Base-by-base conservation (phyloP, 257 asterid genomes). In the Solanum dulcamara region DNA sequence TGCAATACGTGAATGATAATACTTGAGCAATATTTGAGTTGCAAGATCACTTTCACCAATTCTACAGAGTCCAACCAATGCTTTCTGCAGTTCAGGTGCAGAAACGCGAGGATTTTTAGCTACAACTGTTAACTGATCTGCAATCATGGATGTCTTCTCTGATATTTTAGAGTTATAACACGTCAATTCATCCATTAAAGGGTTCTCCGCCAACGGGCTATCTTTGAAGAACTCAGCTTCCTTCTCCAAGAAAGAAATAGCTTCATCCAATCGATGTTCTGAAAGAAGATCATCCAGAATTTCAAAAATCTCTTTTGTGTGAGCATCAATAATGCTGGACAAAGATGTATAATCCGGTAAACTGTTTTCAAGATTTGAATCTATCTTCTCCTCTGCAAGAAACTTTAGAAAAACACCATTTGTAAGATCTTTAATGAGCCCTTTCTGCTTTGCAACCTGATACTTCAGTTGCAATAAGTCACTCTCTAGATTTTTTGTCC, bases 1-100 rank as follows among this genome's bases (percentile, higher is more conserved):
- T 60, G 70, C 86, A 72, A 93, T 90, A 33, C 95, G 94, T 10
- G 92, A 86, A 68, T 88, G 91, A 82, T 93, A 95, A 82, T 91
- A 91, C 59, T 92, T 90, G 51, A 95, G 84, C 90, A 95, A 66
- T 48, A 93, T 90, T 80, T 87, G 48, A 22, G 85, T 89, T 14
- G 95, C 97, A 53, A 88, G 90, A 88, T 85, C 83, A 80, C 30
- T 84, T 14, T 90, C 88, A 35, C 93, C 93, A 15, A 95, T 92
- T 80, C 88, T 93, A 90, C 89, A 79, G 83, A 95, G 90, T 80
- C 93, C 96, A 64, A 84, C 55, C 86, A 95, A 85, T 14, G 93
- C 93, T 71, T 92, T 90, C n/a, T 93, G 97, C 92, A 93, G 84
- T 87, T 95, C 97, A 15, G 94, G 89, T 7, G 97, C 91, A 53